Evolutionary conservation across 1,139 yeast species (phyloP).

Genomic region (Suhomyces maxii): DNA sequence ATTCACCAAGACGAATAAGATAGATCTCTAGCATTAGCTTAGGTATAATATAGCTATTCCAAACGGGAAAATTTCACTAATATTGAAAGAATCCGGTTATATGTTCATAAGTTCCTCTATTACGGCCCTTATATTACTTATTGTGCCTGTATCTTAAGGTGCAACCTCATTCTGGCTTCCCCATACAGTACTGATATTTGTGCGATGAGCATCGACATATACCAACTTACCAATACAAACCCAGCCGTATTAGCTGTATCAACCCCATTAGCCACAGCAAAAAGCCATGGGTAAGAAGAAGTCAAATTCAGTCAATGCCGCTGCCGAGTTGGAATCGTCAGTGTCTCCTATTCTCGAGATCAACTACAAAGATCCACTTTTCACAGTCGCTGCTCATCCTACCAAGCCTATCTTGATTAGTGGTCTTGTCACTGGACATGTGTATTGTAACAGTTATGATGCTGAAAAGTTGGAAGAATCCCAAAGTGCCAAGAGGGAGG

Average conservation of each 20-base stretch:
- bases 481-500: slow-evolving; percentile 23
- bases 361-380: slow-evolving; percentile 60
- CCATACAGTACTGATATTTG: background rate
- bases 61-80: no score
- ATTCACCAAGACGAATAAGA: no score
- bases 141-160: no score
- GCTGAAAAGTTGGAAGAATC: slow-evolving; percentile 40
- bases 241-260: no score
- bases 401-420: slow-evolving; percentile 59
- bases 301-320: slow-evolving; percentile 31
- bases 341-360: slow-evolving; percentile 55
- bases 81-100: no score
- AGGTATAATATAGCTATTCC: no score
- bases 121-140: no score
- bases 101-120: no score
- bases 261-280: background rate
- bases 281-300: slow-evolving; percentile 32
- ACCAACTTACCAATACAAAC: background rate
- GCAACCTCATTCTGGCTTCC: no score
- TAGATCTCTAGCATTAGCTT: no score
- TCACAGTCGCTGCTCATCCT: slow-evolving; percentile 82
- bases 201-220: slow-evolving; percentile 3
- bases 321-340: slow-evolving; percentile 35
- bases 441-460: slow-evolving; percentile 58
- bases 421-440: slow-evolving; percentile 81